Percentiles rank a stretch among this genome's conserved stretches.
Evolutionary conservation across 441 rosid genomes (phyloP).

Genomic region (Erodium moschatum): DNA sequence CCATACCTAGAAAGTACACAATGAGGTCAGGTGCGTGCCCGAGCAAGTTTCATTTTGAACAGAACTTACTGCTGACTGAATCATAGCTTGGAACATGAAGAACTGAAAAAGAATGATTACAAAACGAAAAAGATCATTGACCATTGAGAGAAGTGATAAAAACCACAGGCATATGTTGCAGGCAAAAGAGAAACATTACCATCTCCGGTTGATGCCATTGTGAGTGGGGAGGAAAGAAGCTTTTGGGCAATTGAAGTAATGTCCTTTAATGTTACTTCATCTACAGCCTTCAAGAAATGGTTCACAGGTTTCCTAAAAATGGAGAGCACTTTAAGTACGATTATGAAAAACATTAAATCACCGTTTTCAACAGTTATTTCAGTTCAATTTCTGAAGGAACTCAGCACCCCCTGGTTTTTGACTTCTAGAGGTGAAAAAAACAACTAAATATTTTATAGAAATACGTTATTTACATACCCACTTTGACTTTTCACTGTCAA

Average conservation of each 20-base stretch:
- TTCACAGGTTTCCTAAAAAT: constrained; percentile 21
- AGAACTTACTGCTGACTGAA: constrained; percentile 49
- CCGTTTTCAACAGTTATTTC: constrained; percentile 18
- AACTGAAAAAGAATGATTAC: constrained; percentile 39
- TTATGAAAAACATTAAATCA: no score
- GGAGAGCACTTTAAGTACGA: constrained; percentile 13
- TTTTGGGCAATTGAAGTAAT: constrained; percentile 13
- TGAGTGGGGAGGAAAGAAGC: constrained; percentile 23
- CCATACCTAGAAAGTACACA: constrained; percentile 1
- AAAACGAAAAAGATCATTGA: neutral
- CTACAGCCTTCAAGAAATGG: constrained; percentile 20
- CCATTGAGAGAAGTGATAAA: constrained; percentile 2
- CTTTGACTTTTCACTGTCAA: no score
- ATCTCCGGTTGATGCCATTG: constrained; percentile 33
- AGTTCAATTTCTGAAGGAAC: neutral
- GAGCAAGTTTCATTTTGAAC: constrained; percentile 18
- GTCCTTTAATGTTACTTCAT: constrained; percentile 21
- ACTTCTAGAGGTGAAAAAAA: neutral
- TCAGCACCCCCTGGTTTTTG: neutral
- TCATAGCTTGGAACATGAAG: constrained; percentile 60
- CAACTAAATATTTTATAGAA: no score
- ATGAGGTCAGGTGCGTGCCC: constrained; percentile 8
- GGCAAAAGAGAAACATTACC: constrained; percentile 32
- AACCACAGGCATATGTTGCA: neutral
- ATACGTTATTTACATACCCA: no score